These are phyloP conservation scores for Xylariaceae sp. DNA, from an alignment of 2,329 filamentous ascomycete species.

Conservation along the genomic window DNA sequence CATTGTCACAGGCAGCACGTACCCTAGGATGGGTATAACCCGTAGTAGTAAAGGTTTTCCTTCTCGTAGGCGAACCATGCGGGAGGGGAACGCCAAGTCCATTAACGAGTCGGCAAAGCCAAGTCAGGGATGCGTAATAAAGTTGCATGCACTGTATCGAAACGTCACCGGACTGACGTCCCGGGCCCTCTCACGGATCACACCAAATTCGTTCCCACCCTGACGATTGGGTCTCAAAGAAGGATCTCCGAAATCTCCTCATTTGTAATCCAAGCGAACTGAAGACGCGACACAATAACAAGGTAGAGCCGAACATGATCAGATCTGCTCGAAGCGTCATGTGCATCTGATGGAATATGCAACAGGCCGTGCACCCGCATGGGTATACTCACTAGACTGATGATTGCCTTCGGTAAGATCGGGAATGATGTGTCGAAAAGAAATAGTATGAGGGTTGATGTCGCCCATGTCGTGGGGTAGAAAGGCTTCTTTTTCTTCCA, in stretches of 20 bases:
- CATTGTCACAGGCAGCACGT: not conserved
- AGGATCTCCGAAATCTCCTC: constrained; percentile 3
- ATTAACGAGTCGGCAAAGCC: constrained; percentile 2
- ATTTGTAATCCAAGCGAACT: not conserved
- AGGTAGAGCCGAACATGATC: too few species aligned
- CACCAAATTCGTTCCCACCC: constrained; percentile 10
- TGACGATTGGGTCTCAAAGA: constrained; percentile 8
- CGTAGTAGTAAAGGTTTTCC: not conserved
- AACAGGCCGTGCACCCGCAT: too few species aligned
- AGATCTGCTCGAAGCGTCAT: too few species aligned
- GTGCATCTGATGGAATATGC: too few species aligned
- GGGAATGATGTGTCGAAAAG: constrained; percentile 14
- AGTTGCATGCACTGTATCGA: constrained; percentile 12
- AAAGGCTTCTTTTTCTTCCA: too few species aligned
- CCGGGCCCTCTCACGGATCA: constrained; percentile 7
- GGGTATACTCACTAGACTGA: too few species aligned
- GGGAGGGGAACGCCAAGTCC: not conserved
- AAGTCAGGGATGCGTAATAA: constrained; percentile 13
- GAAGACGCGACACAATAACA: not conserved
- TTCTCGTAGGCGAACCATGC: not conserved
- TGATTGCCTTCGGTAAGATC: constrained; percentile 1
- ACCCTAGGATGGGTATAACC: not conserved
- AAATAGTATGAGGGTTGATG: constrained; percentile 2
- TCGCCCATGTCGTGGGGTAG: constrained; percentile 12
- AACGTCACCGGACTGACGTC: constrained; percentile 15